phyloP scores from a whole-genome alignment of 192 early-diverging fungal genomes.

The Chytriomyces confervae region DNA sequence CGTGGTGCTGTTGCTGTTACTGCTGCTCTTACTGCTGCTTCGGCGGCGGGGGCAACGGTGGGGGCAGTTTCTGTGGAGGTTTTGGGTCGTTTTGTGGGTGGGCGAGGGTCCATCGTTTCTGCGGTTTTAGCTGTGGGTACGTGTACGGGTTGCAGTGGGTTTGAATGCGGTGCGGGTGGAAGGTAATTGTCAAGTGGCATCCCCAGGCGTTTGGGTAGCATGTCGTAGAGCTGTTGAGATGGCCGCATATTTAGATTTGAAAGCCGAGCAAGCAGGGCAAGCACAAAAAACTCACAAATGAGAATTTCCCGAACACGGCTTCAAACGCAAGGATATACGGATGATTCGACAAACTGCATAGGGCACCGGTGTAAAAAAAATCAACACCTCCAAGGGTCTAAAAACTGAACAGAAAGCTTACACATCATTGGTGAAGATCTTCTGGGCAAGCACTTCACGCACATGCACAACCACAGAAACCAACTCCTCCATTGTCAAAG shows the following conservation, averaged over 20 bases:
- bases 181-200: background rate
- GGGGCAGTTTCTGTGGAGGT: slow-evolving; percentile 7
- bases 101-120: background rate
- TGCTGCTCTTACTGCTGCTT: background rate
- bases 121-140: background rate
- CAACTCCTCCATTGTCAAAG: slow-evolving; percentile 16
- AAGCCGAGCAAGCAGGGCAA: background rate
- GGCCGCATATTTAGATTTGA: background rate
- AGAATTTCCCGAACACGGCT: slow-evolving; percentile 29
- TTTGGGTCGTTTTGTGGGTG: background rate
- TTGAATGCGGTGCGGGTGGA: background rate
- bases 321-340: slow-evolving; percentile 20
- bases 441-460: background rate
- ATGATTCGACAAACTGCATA: background rate
- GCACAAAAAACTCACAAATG: slow-evolving; percentile 4
- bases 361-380: too few relatives aligned
- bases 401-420: too few relatives aligned
- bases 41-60: background rate
- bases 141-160: background rate
- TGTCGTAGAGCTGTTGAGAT: slow-evolving; percentile 21
- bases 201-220: slow-evolving; percentile 14
- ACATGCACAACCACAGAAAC: slow-evolving; percentile 18
- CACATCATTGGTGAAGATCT: background rate
- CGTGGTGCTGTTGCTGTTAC: background rate
- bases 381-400: too few relatives aligned